These are phyloP conservation scores for Dactylorhiza incarnata DNA, from an alignment of 106 monocot species.

Conservation along the genomic window DNA sequence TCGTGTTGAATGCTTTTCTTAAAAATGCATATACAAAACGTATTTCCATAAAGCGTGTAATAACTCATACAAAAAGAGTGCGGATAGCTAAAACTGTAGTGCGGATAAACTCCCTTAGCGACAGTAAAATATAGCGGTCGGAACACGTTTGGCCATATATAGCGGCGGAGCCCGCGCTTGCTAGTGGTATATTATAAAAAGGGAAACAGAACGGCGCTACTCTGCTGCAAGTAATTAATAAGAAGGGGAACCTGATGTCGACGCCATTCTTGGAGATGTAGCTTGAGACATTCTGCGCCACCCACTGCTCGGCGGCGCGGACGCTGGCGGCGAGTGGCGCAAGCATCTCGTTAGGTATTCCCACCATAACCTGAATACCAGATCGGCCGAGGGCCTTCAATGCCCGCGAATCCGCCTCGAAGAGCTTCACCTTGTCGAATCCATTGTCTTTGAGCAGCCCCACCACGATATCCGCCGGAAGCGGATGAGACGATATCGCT, in stretches of 20 bases:
- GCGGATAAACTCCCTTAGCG: no score
- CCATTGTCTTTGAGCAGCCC: slow-evolving; percentile 77
- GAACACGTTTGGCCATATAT: no score
- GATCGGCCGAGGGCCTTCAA: slow-evolving; percentile 64
- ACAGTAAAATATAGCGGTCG: no score
- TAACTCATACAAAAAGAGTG: no score
- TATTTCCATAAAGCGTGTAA: no score
- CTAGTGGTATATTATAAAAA: no score
- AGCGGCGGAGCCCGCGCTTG: no score
- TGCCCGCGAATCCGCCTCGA: slow-evolving; percentile 61
- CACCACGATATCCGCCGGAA: slow-evolving; percentile 64
- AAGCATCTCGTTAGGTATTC: slow-evolving; percentile 79
- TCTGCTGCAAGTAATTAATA: background rate
- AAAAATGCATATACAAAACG: no score
- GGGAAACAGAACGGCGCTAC: background rate
- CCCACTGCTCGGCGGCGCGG: slow-evolving; percentile 68
- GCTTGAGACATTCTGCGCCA: slow-evolving; percentile 61
- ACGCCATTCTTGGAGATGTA: slow-evolving; percentile 76
- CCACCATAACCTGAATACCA: slow-evolving; percentile 88
- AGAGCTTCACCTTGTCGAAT: slow-evolving; percentile 81
- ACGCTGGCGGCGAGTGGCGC: slow-evolving; percentile 61
- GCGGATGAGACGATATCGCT: slow-evolving; percentile 39
- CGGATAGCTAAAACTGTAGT: no score
- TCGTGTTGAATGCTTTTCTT: no score
- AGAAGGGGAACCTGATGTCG: slow-evolving; percentile 46